Evolutionary conservation across 2,329 filamentous ascomycete species (phyloP), one percentile per base, ranked within the genome.

Genomic region (Arthrobotrys entomopaga): DNA sequence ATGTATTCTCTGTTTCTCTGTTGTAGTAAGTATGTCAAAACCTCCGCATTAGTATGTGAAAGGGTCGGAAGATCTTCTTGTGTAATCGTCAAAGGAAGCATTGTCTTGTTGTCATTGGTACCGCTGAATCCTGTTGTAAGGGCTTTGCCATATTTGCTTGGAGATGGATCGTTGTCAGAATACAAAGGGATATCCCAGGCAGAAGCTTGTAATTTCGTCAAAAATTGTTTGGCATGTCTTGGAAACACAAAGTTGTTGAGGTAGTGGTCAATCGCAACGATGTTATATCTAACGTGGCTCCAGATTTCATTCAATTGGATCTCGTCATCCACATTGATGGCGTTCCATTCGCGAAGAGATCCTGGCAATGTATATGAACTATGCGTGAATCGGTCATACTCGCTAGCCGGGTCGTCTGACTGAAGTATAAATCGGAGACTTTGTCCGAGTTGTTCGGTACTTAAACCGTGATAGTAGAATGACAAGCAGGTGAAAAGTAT

Each of bases 51-150:
- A 0, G 88, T 90, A 53, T 89, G 86, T 0, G 80, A 77, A 0
- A 90, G 82, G 0, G 82, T 80, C 0, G 83, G 81, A 0, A 92
- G 82, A 70, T 92, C 88, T 0, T 86, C 80, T 59, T 91, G 89
- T 19, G 82, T 79, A 19, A 91, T 87, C 0, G 84, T 87, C n/a
- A 87, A 79, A 0, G 90, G 90, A 0, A 91, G 80, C 38, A 90
- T 82, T 0, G 80, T 81, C 42, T 85, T 83, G 19, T 86, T 87
- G 78, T 92, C 90, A 50, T 90, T 91, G 0, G 90, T 92, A 0
- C 90, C 90, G 6, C 87, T 90, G 78, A 93, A 92, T 0, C 90
- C 90, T 0, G 89, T 91, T 0, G 88, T 90, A 0, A 84, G 78
- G 46, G 70, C 16, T 34, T 61, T 42, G 24, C 52, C 15, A 26